Evolutionary conservation across 1,284 basidiomycete species (phyloP), one percentile per base, ranked within the genome.

Genomic region (Ceratobasidium sp.): DNA sequence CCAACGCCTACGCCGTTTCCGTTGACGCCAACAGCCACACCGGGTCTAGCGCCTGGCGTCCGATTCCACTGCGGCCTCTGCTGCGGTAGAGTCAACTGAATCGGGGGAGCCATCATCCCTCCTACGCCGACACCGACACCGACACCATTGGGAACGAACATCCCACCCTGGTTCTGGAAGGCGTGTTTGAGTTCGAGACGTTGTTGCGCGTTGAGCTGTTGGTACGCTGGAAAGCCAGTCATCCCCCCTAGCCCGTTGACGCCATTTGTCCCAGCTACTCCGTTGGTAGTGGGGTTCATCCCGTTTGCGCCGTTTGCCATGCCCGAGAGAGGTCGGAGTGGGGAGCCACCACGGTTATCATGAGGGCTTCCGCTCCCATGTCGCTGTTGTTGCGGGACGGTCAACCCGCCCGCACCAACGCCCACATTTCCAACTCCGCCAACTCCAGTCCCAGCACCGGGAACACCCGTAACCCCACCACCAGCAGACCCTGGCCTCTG

Each of bases 311-410:
- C 66, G 28, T 70, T 70, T 41, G 66, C 43, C 54, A 70, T 58
- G 18, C 54, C 44, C 14, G 66, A 70, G 11, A 70, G 54, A 5
- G 54, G 66, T 11, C 66, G 66, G 21, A 70, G 43, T n/a, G 66
- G 66, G 18, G 66, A 70, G 3, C 54, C 54, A n/a, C 66, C 66
- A n/a, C 66, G 66, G 23, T 70, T 70, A 58, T 70, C 54, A 13
- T 58, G 41, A 18, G 66, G 66, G 26, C 66, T 70, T 1, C 43
- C 54, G 54, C 66, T 70, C 7, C 66, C 66, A 23, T 57, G 49
- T 23, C 54, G 66, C 58, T 57, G 54, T 44, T 49, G 58, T 44
- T 41, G 66, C n/a, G 8, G 64, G 13, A 70, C 66, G 21, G 54
- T 47, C 41, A 70, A 28, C 5, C 64, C 64, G 44, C 64, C 64